Evolutionary conservation across 768 basidiomycete species (phyloP), one percentile per base, ranked within the genome.

Genomic region (Paxillus rubicundulus): DNA sequence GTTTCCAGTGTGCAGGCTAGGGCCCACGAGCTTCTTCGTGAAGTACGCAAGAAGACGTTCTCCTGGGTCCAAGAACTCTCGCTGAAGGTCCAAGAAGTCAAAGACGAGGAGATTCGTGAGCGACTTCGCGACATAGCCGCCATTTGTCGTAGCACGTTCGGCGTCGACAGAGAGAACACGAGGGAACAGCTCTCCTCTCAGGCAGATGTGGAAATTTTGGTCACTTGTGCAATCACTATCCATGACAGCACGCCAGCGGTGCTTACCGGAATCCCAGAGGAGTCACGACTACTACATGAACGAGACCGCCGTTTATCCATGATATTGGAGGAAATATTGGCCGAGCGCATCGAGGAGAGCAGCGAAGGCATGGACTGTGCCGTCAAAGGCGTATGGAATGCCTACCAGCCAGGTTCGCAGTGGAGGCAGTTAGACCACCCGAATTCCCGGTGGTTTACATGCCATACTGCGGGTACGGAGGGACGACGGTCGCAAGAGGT

Each of bases 61-160:
- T 18, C 52, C 13, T 79, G 77, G 77, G 65, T 73, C 39, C 38
- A 51, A 9, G 58, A 77, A n/a, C 54, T 76, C 3, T 47, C 57
- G 3, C 9, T 47, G 3, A 64, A 62, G 21, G 56, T 70, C 5
- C 18, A 2, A 13, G 42, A 55, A 9, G 40, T 14, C 0, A 43
- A 44, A 14, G 46, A 47, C 8, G 45, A 55, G 5, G 55, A 54
- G 3, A 18, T 47, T 3, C 53, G 51, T 16, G 45, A 37, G 0
- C 36, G 60, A 1, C 44, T 66, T 36, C 55, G 55, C 27, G 65
- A 67, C 10, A 45, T 45, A 6, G 63, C 63, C 4, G 54, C 55
- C 21, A 52, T 54, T 32, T 67, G 65, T 51, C 58, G 58, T 32
- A 55, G 63, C 45, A 66, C 73, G 40, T 72, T 72, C 14, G 70